Evolutionary conservation across 306 rosid species (phyloP).

Genomic region (Vigna reflexopilosa): DNA sequence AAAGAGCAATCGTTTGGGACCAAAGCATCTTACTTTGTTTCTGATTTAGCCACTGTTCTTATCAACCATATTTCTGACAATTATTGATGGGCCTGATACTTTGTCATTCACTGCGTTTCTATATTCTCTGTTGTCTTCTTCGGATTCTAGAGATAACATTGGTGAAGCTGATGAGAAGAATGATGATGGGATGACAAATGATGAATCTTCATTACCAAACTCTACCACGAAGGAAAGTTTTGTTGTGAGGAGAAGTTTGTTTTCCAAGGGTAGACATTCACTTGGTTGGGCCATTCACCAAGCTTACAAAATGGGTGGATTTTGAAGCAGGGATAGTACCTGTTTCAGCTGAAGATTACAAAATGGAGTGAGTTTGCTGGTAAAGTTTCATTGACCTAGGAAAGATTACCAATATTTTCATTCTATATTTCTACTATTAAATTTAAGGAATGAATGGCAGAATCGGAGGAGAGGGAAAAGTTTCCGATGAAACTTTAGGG

Average conservation of each 20-base stretch:
- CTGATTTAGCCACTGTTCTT: slow-evolving; percentile 86
- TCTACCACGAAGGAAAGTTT: slow-evolving; percentile 54
- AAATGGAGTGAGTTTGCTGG: too few species aligned
- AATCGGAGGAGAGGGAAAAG: too few species aligned
- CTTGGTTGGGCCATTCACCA: too few species aligned
- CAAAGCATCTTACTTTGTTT: slow-evolving; percentile 81
- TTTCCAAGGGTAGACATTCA: slow-evolving; percentile 49
- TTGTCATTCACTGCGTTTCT: slow-evolving; percentile 88
- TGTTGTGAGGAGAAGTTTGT: slow-evolving; percentile 61
- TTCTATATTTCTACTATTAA: too few species aligned
- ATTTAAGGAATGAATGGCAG: too few species aligned
- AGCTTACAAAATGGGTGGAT: too few species aligned
- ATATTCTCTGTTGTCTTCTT: slow-evolving; percentile 70
- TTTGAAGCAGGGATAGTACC: too few species aligned
- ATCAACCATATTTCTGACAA: slow-evolving; percentile 87
- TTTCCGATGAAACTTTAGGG: too few species aligned
- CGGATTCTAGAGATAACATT: slow-evolving; percentile 53
- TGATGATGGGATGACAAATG: slow-evolving; percentile 46
- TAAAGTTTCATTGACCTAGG: background rate
- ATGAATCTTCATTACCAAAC: slow-evolving; percentile 31
- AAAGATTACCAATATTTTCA: slow-evolving; percentile 7
- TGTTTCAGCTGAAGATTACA: too few species aligned
- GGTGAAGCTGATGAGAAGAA: slow-evolving; percentile 35
- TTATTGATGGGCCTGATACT: slow-evolving; percentile 84
- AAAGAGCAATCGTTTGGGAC: slow-evolving; percentile 73